phyloP scores from a whole-genome alignment of 2,329 filamentous ascomycete species.

The Pseudogymnoascus verrucosus region DNA sequence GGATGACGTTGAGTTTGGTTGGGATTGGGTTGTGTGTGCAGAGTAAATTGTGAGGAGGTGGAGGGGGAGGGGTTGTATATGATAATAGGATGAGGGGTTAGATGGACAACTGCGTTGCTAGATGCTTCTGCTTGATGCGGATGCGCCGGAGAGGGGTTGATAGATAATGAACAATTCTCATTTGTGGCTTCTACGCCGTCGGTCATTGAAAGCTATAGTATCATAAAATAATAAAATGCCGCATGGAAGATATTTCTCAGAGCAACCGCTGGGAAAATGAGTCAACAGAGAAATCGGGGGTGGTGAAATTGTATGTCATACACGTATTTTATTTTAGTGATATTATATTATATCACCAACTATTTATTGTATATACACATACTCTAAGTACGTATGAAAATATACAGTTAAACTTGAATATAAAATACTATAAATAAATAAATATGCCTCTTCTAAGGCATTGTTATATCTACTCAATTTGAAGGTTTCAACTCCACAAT shows the following conservation, averaged over 20 bases:
- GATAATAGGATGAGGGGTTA: neutral
- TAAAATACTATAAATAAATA: neutral
- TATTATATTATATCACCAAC: neutral
- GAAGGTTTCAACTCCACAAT: neutral
- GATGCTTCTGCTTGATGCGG: neutral
- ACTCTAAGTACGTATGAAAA: neutral
- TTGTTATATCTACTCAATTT: neutral
- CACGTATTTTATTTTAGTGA: neutral
- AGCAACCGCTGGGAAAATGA: neutral
- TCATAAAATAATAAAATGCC: neutral
- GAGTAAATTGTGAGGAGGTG: constrained; percentile 37
- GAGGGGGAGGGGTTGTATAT: no score
- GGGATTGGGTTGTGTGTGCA: constrained; percentile 82
- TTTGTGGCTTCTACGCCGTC: neutral
- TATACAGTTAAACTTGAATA: neutral
- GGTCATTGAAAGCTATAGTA: neutral
- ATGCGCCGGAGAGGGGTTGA: neutral
- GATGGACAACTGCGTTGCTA: neutral
- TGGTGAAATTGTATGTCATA: neutral
- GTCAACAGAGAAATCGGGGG: neutral
- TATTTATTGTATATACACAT: neutral
- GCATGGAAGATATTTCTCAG: neutral
- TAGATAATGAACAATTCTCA: neutral
- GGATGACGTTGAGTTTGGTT: constrained; percentile 68
- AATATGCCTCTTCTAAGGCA: neutral